Conservation (phyloP, 2,329 filamentous ascomycete genomes). For the Coniella vitis region DNA sequence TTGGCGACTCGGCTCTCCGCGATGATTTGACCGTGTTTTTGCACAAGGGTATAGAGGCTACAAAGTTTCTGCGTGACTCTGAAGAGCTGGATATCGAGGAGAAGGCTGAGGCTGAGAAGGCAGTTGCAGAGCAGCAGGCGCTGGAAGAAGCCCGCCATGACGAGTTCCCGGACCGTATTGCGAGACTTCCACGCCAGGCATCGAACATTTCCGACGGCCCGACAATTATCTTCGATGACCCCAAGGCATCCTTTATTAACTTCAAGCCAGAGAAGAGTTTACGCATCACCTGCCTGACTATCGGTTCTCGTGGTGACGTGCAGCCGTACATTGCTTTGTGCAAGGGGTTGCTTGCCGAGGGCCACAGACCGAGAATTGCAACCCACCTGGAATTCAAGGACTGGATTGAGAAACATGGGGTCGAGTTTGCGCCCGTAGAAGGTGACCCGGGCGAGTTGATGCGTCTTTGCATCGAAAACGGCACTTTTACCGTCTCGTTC, state of each 20-base stretch:
- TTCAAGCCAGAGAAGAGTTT: slow-evolving; percentile 80
- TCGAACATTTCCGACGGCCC: slow-evolving; percentile 51
- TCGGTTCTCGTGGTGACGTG: slow-evolving; percentile 91
- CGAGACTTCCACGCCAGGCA: slow-evolving; percentile 40
- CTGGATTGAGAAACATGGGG: slow-evolving; percentile 89
- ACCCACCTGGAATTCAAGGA: slow-evolving; percentile 84
- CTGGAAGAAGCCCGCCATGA: slow-evolving; percentile 65
- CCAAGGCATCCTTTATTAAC: slow-evolving; percentile 77
- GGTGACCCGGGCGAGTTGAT: slow-evolving; percentile 93
- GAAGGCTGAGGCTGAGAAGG: slow-evolving; percentile 62
- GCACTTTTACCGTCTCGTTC: slow-evolving; percentile 93
- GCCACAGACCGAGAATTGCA: slow-evolving; percentile 79
- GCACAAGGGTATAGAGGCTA: slow-evolving; percentile 67
- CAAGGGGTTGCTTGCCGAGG: slow-evolving; percentile 81
- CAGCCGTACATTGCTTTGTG: slow-evolving; percentile 97
- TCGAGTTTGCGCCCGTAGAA: slow-evolving; percentile 82
- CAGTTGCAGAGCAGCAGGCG: slow-evolving; percentile 74
- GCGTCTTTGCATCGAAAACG: slow-evolving; percentile 92
- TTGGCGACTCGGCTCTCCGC: slow-evolving; percentile 65
- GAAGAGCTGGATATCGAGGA: slow-evolving; percentile 61
- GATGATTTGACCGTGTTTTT: slow-evolving; percentile 86
- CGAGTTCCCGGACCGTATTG: slow-evolving; percentile 43
- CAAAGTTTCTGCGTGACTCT: slow-evolving; percentile 64
- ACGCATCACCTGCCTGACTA: slow-evolving; percentile 86
- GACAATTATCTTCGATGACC: slow-evolving; percentile 83